These are phyloP conservation scores for Hanseniaspora jakobsenii DNA, from an alignment of 805 yeast species.

Conservation along the genomic window DNA sequence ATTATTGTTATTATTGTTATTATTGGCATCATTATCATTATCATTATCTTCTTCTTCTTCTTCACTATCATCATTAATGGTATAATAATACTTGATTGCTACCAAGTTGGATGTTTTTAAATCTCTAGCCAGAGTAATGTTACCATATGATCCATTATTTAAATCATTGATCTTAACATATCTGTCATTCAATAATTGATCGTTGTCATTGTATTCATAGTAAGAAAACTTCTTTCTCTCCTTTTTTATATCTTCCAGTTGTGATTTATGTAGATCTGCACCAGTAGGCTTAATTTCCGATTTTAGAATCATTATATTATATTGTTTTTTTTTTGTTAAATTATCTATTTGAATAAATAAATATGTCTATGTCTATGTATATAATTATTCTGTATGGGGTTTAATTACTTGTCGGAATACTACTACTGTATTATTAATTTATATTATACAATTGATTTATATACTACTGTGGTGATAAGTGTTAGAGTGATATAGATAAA, in stretches of 20 bases:
- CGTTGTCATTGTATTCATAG: slow-evolving; percentile 6
- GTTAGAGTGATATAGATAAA: too few species aligned
- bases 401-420: too few species aligned
- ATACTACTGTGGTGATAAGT: too few species aligned
- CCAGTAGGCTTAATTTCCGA: too few species aligned
- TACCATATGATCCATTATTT: slow-evolving; percentile 88
- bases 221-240: neutral
- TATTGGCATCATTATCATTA: slow-evolving; percentile 16
- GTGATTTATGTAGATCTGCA: too few species aligned
- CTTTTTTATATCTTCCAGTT: neutral
- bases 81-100: slow-evolving; percentile 76
- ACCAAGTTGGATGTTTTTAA: slow-evolving; percentile 40
- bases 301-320: too few species aligned
- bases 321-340: too few species aligned
- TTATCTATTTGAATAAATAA: too few species aligned
- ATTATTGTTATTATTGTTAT: neutral
- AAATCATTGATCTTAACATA: slow-evolving; percentile 62
- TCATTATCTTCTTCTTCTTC: slow-evolving; percentile 21
- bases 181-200: slow-evolving; percentile 36
- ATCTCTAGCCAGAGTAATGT: slow-evolving; percentile 79
- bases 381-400: too few species aligned
- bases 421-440: too few species aligned
- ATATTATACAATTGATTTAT: too few species aligned
- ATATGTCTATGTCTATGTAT: too few species aligned
- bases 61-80: slow-evolving; percentile 36